A percentile compares a stretch with the other conserved stretches of the same genome.
Conservation (phyloP, 148 eudicot genomes). For the Chenopodium suecicum region DNA sequence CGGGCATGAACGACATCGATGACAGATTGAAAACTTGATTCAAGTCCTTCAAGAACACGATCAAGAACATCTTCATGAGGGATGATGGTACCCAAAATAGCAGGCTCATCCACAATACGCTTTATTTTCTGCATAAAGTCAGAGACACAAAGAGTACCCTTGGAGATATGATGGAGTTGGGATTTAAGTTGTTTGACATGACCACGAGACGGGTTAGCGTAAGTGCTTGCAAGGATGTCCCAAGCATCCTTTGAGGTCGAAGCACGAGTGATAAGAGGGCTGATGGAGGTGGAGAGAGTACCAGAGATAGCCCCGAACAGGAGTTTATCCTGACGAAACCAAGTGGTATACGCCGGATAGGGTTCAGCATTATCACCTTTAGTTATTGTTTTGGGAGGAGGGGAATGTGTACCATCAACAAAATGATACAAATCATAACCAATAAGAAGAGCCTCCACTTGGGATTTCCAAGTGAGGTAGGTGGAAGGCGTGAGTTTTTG, state of each 20-base stretch:
- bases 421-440: constrained; percentile 8
- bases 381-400: neutral
- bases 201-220: neutral
- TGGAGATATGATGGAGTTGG: neutral
- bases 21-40: neutral
- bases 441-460: neutral
- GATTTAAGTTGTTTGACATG: constrained; percentile 8
- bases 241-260: neutral
- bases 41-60: neutral
- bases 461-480: neutral
- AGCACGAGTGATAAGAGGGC: no score
- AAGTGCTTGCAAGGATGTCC: neutral
- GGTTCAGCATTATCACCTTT: neutral
- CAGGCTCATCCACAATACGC: neutral
- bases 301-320: neutral
- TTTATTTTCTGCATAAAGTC: neutral
- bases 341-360: neutral
- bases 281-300: neutral
- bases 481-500: neutral
- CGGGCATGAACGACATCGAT: neutral
- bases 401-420: neutral
- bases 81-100: neutral
- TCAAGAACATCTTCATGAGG: neutral
- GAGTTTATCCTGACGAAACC: neutral
- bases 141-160: neutral